phyloP scores from a whole-genome alignment of 768 basidiomycete species.

The Rhizopogon rudus region DNA sequence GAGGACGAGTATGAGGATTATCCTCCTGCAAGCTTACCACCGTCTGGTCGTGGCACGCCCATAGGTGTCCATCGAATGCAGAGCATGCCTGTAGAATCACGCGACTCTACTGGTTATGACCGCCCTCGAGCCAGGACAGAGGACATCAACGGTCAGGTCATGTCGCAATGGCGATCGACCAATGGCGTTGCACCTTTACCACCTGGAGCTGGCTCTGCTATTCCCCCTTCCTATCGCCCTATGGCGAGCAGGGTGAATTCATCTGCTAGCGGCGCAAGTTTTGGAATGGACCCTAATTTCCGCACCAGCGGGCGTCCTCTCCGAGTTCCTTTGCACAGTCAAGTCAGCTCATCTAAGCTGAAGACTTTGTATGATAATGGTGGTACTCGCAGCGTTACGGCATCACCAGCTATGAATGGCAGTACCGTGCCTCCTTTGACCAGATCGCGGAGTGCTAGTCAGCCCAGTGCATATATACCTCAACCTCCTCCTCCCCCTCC shows the following conservation, averaged over 20 bases:
- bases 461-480: slow-evolving; percentile 67
- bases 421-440: slow-evolving; percentile 26
- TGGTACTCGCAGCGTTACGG: slow-evolving; percentile 29
- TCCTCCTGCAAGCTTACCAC: slow-evolving; percentile 39
- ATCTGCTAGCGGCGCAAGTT: slow-evolving; percentile 33
- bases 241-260: slow-evolving; percentile 45
- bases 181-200: slow-evolving; percentile 39
- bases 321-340: slow-evolving; percentile 48
- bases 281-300: slow-evolving; percentile 35
- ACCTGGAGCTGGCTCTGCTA: slow-evolving; percentile 15
- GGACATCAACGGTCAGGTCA: slow-evolving; percentile 55
- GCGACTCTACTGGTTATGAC: slow-evolving; percentile 44
- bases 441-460: slow-evolving; percentile 76
- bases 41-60: slow-evolving; percentile 75
- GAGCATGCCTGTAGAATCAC: slow-evolving; percentile 50
- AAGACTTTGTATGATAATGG: slow-evolving; percentile 46
- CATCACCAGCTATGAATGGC: slow-evolving; percentile 23
- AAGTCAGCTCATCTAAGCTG: slow-evolving; percentile 66
- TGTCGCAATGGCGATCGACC: slow-evolving; percentile 58
- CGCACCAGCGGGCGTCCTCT: slow-evolving; percentile 36
- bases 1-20: slow-evolving; percentile 81
- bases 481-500: slow-evolving; percentile 48
- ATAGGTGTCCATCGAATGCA: slow-evolving; percentile 52
- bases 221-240: slow-evolving; percentile 31
- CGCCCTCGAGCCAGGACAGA: slow-evolving; percentile 68